Evolutionary conservation across 306 rosid species (phyloP).

Genomic region (Erythrophleum fordii): DNA sequence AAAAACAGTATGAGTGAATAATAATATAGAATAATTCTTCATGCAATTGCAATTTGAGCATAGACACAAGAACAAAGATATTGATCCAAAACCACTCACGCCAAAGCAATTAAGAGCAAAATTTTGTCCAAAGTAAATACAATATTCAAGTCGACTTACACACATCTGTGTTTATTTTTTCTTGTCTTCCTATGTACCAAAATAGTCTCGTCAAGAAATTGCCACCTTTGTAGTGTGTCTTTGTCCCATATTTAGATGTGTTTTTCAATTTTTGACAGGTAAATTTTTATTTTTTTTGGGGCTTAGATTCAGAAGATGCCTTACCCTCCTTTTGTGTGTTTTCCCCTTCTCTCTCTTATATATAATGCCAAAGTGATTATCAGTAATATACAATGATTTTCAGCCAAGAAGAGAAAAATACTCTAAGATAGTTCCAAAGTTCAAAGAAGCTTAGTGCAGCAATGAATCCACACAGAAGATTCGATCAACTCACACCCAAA

Average conservation of each 20-base stretch:
- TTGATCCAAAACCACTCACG: not conserved
- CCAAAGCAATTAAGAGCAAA: conserved; percentile 15
- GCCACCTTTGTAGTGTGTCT: not conserved
- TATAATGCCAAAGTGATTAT: not conserved
- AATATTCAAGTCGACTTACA: conserved; percentile 26
- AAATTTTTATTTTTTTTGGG: not conserved
- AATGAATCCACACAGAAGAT: not conserved
- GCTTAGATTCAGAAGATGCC: not conserved
- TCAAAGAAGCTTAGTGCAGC: not conserved
- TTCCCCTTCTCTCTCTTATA: not conserved
- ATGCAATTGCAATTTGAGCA: conserved; percentile 1
- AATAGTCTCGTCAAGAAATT: not conserved
- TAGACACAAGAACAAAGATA: not conserved
- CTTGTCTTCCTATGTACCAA: not conserved
- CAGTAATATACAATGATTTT: not conserved
- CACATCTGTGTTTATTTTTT: not conserved
- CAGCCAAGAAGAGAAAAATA: not conserved
- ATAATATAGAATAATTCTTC: not conserved
- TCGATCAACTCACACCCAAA: not conserved
- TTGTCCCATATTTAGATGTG: too few relatives aligned
- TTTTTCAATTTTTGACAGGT: conserved; percentile 1
- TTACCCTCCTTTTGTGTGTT: not conserved
- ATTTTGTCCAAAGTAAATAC: conserved; percentile 1
- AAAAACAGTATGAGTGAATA: conserved; percentile 17
- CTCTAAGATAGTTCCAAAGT: not conserved